phyloP scores from a whole-genome alignment of 1,284 basidiomycete species.

The Rhodotorula sp. region DNA sequence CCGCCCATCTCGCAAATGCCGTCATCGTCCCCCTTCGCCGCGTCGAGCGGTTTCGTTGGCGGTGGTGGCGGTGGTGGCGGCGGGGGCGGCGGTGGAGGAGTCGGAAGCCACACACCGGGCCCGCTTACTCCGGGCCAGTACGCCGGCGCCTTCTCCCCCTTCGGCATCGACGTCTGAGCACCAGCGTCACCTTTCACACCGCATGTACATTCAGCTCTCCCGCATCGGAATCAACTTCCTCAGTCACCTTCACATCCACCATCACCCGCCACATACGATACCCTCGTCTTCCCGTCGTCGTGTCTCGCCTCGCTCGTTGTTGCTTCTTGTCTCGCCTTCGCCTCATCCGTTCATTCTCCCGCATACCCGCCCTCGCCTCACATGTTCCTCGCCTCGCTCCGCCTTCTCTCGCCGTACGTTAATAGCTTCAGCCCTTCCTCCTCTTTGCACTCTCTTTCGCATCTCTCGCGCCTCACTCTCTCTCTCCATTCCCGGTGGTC shows the following conservation, averaged over 20 bases:
- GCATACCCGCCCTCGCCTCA: neutral
- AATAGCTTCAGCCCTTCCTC: too few species aligned
- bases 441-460: neutral
- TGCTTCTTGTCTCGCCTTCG: neutral
- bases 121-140: neutral
- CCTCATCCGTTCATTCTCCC: neutral
- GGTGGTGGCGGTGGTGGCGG: neutral
- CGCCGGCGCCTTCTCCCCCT: constrained; percentile 23
- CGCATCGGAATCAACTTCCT: too few species aligned
- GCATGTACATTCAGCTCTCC: too few species aligned
- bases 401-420: neutral
- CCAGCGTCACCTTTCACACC: too few species aligned
- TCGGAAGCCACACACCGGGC: neutral
- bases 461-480: neutral
- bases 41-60: neutral
- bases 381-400: neutral
- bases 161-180: constrained; percentile 11
- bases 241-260: neutral
- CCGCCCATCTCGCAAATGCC: neutral
- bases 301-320: neutral
- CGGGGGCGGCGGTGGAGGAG: too few species aligned
- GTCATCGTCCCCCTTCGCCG: neutral
- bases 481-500: neutral
- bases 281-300: too few species aligned
- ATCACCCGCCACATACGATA: too few species aligned